A percentile compares a stretch with the other conserved stretches of the same genome.
These are phyloP conservation scores for Pichia sp. DNA, from an alignment of 1,139 yeast species.

Conservation along the genomic window DNA sequence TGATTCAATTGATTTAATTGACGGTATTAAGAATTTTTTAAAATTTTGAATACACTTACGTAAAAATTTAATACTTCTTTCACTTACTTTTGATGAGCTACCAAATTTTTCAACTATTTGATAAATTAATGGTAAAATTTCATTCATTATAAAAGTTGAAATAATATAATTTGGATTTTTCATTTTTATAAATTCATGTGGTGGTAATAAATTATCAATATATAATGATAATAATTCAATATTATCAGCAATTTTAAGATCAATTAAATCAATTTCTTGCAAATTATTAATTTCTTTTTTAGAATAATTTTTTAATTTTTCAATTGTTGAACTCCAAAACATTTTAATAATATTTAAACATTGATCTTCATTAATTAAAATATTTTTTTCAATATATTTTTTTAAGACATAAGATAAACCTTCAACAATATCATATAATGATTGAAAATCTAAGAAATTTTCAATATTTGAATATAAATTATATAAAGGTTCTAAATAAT, in stretches of 20 bases:
- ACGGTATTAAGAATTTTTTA: constrained; percentile 54
- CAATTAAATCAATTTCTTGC: constrained; percentile 32
- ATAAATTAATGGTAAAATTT: constrained; percentile 52
- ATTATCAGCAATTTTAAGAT: constrained; percentile 59
- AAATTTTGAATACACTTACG: constrained; percentile 64
- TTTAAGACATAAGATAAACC: constrained; percentile 83
- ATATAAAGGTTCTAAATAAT: constrained; percentile 70
- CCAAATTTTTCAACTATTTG: constrained; percentile 50
- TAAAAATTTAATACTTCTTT: constrained; percentile 64
- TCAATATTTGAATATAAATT: constrained; percentile 65
- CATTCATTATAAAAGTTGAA: constrained; percentile 49
- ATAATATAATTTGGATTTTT: constrained; percentile 41
- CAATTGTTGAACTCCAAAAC: constrained; percentile 65
- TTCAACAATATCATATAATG: constrained; percentile 76
- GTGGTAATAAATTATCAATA: constrained; percentile 52
- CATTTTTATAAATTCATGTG: constrained; percentile 17
- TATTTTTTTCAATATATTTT: constrained; percentile 37
- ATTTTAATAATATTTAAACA: constrained; percentile 43
- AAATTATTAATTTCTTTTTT: constrained; percentile 12
- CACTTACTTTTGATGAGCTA: constrained; percentile 55
- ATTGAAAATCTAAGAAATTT: constrained; percentile 52
- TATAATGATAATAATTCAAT: constrained; percentile 72
- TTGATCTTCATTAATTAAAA: constrained; percentile 27
- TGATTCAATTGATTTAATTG: constrained; percentile 59
- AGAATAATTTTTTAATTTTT: constrained; percentile 32